phyloP scores from a whole-genome alignment of 768 basidiomycete genomes.

The Kwoniella pini region DNA sequence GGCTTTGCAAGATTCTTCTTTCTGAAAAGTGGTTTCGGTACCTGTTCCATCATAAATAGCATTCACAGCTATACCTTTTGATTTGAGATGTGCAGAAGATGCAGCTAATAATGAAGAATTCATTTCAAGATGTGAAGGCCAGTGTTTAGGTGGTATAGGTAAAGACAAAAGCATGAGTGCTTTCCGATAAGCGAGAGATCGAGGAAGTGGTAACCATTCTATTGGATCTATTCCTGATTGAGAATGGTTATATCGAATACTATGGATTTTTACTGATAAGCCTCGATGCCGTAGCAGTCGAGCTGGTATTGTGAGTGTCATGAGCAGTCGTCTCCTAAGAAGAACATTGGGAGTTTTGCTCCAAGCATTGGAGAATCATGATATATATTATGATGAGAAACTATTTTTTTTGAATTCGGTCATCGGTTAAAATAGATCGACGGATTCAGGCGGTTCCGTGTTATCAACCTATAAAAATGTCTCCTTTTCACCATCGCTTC shows the following conservation, averaged over 20 bases:
- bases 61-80: constrained; percentile 34
- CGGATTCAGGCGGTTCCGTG: no score
- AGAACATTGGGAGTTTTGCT: no score
- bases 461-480: no score
- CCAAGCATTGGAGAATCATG: no score
- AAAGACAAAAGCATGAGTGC: constrained; percentile 39
- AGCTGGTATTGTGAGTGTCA: no score
- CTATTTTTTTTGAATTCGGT: no score
- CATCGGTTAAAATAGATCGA: no score
- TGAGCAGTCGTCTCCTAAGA: no score
- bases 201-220: constrained; percentile 36
- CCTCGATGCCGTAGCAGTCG: no score
- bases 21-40: constrained; percentile 4
- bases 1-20: constrained; percentile 32
- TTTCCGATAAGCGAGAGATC: constrained; percentile 25
- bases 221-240: constrained; percentile 2
- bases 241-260: constrained; percentile 3
- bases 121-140: constrained; percentile 46
- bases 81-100: constrained; percentile 20
- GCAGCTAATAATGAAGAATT: constrained; percentile 34
- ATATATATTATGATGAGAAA: no score
- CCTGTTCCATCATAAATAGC: constrained; percentile 40
- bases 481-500: no score
- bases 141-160: constrained; percentile 35
- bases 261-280: no score